Evolutionary conservation across 768 basidiomycete species (phyloP), one percentile per base, ranked within the genome.

Genomic region (Mycena polygramma): DNA sequence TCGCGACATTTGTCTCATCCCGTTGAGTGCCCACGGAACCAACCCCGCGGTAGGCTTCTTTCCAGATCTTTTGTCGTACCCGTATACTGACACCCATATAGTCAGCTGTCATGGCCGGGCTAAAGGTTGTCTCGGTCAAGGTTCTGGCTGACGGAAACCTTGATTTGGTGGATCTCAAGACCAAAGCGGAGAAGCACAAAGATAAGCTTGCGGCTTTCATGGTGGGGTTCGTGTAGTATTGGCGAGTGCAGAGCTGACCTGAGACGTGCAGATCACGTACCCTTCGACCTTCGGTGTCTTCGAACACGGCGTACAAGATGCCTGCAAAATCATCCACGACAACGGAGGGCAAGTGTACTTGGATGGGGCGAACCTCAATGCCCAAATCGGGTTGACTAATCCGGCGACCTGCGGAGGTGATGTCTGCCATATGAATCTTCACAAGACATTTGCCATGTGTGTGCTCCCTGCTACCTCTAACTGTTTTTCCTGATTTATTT

Each of bases 261-360:
- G 39, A n/a, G 17, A 13, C 5, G n/a, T 36, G 14, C 62, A 95
- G 94, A 95, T 98, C 77, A 98, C 96, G 22, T 98, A 97, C 77
- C 96, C 97, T 0, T 98, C 96, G 6, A 99, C 98, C 0, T 99
- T 96, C 71, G 98, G 98, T 75, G 97, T 99, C 22, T 99, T 99
- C 76, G 98, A 99, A 79, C 88, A 92, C 72, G 96, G 96, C 55
- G 92, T 98, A 41, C 85, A 90, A 76, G 89, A 93, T 65, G 97
- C 97, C 30, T 97, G 96, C 85, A 85, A 93, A 76, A 95, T 98
- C 76, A 93, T 98, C 41, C 98, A 99, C 77, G 89, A 95, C 64
- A 91, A 94, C 75, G 97, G 97, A 20, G 98, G 98, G 36, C 97
- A 99, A 78, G 97, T 99, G 43, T 99, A 99, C 82, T 87, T 99